Base-by-base conservation (phyloP, 2,329 filamentous ascomycete genomes). In the Decorospora gaudefroyi region DNA sequence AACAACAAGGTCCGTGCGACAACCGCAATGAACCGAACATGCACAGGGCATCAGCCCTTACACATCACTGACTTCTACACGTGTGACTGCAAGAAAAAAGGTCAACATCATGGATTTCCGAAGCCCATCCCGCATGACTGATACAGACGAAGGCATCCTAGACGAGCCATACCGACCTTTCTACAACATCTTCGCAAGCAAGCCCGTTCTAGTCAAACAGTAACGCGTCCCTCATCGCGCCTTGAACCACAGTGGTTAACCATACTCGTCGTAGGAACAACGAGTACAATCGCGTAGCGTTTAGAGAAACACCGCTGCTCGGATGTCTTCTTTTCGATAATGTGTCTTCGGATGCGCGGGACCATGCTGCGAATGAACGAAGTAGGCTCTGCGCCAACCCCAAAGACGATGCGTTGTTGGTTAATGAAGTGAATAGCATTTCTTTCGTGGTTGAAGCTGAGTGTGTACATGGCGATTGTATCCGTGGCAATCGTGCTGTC, bases 391-490 rank as follows among this genome's bases (percentile, higher is more conserved):
- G 1, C 7, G 11, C 2, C 23, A 11, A 7, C 23, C 1, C n/a
- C 18, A 1, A 6, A 7, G 16, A 3, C 16, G 16, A 18, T 30
- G 11, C 12, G 17, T 2, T 11, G 4, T 12, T 34, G 2, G 1
- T 42, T 65, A 29, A 63, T n/a, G 1, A 11, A n/a, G 2, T 4
- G 0, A 13, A 15, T 42, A 76, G 73, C 82, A 0, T 96, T 96
- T 65, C 84, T 97, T 18, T 93, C 92, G 2, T 96, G 93, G 80
- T 82, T 97, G 13, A 85, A 91, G 3, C 80, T 97, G 2, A 85
- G 88, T 21, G 82, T 96, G 59, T 96, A 96, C 74, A 91, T 97
- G 81, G 84, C 90, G 53, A 78, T 99, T 37, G 90, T 97, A 6
- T 83, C 88, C 18, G 82, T 95, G 21, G 92, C 93, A 36, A 96